Evolutionary conservation across 2,329 filamentous ascomycete species (phyloP).

Genomic region (Davidsoniella eucalypti): DNA sequence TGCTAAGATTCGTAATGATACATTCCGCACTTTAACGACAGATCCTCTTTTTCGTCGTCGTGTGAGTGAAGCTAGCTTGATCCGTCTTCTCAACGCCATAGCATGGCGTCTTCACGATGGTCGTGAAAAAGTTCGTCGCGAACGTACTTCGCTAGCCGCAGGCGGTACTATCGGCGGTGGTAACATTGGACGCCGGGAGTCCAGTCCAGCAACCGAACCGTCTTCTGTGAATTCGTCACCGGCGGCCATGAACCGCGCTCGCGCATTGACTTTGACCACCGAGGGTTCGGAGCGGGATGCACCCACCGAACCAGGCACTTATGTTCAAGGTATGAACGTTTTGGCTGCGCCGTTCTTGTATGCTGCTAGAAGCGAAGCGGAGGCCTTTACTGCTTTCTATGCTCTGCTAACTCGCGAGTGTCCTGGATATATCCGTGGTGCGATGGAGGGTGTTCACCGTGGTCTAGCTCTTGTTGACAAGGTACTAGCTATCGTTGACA

Average conservation of each 20-base stretch:
- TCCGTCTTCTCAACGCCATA: conserved; percentile 83
- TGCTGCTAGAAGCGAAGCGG: conserved; percentile 80
- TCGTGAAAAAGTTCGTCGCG: conserved; percentile 31
- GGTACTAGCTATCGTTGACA: conserved; percentile 79
- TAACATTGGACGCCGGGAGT: conserved; percentile 15
- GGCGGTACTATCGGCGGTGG: conserved; percentile 17
- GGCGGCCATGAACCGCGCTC: conserved; percentile 32
- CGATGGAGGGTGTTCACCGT: conserved; percentile 93
- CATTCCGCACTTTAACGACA: conserved; percentile 88
- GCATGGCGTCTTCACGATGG: conserved; percentile 87
- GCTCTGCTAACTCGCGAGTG: conserved; percentile 75
- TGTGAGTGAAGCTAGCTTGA: conserved; percentile 88
- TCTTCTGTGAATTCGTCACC: conserved; percentile 13
- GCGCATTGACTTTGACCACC: conserved; percentile 42
- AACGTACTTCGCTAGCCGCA: conserved; percentile 16
- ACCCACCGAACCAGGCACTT: conserved; percentile 56
- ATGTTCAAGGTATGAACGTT: conserved; percentile 98
- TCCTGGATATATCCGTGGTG: conserved; percentile 83
- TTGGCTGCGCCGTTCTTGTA: conserved; percentile 92
- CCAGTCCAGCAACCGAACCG: background rate
- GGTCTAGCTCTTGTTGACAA: conserved; percentile 84
- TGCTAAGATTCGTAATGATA: conserved; percentile 95
- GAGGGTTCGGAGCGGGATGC: conserved; percentile 43
- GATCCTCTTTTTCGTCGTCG: conserved; percentile 93
- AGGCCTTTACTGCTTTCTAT: conserved; percentile 85